These are phyloP conservation scores for Betula pendula DNA, from an alignment of 306 rosid genomes.

Conservation along the genomic window DNA sequence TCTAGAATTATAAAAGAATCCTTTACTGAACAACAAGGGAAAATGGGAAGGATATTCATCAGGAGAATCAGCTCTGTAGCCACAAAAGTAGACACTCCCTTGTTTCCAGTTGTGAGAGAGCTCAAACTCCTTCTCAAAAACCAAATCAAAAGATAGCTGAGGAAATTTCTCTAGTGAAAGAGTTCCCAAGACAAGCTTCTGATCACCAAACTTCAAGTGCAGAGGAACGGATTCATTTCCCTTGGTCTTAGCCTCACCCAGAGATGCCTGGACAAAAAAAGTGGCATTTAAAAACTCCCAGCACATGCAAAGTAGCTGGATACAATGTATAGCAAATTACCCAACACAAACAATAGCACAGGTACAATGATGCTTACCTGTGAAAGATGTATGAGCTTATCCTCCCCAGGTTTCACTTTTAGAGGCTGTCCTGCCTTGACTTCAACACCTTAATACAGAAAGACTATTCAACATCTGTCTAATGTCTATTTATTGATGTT, in stretches of 20 bases:
- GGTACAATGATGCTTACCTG: constrained; percentile 51
- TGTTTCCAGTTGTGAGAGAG: constrained; percentile 73
- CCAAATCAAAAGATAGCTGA: constrained; percentile 66
- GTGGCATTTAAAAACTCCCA: not conserved
- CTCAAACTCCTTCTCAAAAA: constrained; percentile 80
- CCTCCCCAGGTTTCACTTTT: constrained; percentile 41
- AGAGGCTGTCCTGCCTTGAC: constrained; percentile 74
- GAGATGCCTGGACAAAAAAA: constrained; percentile 52
- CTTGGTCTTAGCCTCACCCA: constrained; percentile 70
- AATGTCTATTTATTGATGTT: not conserved
- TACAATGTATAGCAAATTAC: not conserved
- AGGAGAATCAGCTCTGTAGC: constrained; percentile 48
- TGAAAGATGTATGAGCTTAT: constrained; percentile 62
- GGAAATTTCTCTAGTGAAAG: constrained; percentile 65
- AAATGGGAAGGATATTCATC: constrained; percentile 63
- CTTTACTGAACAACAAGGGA: not conserved
- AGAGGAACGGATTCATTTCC: constrained; percentile 48
- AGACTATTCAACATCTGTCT: not conserved
- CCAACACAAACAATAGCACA: not conserved
- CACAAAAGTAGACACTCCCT: constrained; percentile 64
- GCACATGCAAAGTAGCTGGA: not conserved
- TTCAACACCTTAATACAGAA: constrained; percentile 64
- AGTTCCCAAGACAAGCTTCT: constrained; percentile 73
- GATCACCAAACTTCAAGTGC: constrained; percentile 47
- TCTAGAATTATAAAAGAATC: not conserved